phyloP scores from a whole-genome alignment of 139 green algal species.

The Chlorella sp. region DNA sequence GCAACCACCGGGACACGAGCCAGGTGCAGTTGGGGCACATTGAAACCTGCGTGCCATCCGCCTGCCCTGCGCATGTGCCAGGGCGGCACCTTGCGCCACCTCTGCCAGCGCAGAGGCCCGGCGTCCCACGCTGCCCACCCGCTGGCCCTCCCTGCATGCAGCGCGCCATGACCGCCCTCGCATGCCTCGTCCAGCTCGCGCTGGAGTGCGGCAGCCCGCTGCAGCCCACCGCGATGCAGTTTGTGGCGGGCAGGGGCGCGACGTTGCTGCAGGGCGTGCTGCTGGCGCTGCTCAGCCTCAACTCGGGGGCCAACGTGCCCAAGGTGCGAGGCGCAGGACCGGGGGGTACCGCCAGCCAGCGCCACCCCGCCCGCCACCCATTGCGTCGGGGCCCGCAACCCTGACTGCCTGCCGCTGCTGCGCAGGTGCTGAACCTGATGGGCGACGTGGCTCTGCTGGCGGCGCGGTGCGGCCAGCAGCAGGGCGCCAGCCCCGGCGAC shows the following conservation, averaged over 20 bases:
- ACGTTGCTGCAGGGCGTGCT: slow-evolving; percentile 25
- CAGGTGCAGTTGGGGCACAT: too few species aligned
- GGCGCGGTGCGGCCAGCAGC: too few species aligned
- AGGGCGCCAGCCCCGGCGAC: too few species aligned
- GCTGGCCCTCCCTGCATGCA: too few species aligned
- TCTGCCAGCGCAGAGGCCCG: too few species aligned
- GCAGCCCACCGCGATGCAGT: background rate
- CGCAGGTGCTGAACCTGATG: slow-evolving; percentile 32
- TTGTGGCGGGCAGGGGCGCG: background rate
- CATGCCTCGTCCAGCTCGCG: background rate
- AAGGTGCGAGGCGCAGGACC: slow-evolving; percentile 6
- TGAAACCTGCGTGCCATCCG: too few species aligned
- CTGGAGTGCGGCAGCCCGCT: slow-evolving; percentile 3
- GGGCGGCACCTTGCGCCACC: too few species aligned
- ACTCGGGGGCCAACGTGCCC: slow-evolving; percentile 14
- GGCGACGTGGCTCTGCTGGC: slow-evolving; percentile 26
- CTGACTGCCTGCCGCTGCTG: background rate
- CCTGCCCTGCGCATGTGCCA: too few species aligned
- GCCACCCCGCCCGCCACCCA: background rate
- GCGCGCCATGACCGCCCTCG: slow-evolving; percentile 8
- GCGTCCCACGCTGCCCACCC: too few species aligned
- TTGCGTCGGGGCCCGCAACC: background rate
- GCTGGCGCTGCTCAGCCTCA: slow-evolving; percentile 29
- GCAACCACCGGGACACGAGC: slow-evolving; percentile 17
- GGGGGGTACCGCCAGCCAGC: background rate